Percentiles rank a stretch among this genome's conserved stretches.
Evolutionary conservation across 179 eudicot genomes (phyloP).

Genomic region (Camellia oleifera): DNA sequence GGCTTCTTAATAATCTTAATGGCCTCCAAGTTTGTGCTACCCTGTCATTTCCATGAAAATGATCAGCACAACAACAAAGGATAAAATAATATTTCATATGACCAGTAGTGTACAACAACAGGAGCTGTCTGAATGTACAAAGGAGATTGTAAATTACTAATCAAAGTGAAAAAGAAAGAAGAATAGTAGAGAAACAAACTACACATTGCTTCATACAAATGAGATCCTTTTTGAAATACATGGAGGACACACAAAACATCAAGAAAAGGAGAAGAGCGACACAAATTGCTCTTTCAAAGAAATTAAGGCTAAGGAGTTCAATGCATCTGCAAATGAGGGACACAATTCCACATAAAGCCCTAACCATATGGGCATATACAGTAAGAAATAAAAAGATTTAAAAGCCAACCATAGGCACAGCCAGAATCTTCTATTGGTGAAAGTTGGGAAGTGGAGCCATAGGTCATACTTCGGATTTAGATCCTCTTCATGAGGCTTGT

Average conservation of each 20-base stretch:
- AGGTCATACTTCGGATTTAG: neutral
- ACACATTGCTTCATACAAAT: neutral
- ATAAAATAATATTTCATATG: neutral
- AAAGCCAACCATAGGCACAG: neutral
- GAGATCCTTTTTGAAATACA: neutral
- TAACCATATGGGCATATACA: neutral
- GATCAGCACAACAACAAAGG: no score
- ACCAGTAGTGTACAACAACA: no score
- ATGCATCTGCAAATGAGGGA: neutral
- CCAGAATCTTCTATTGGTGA: neutral
- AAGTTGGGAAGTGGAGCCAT: neutral
- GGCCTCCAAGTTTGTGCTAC: constrained; percentile 88
- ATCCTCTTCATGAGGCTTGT: neutral
- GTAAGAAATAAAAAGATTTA: neutral
- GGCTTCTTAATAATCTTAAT: constrained; percentile 92
- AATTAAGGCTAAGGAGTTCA: neutral
- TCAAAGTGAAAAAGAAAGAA: neutral
- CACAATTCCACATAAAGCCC: neutral
- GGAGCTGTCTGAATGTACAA: no score
- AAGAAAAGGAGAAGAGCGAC: neutral
- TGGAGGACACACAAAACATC: neutral
- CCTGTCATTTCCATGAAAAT: constrained; percentile 42
- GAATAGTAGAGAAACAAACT: neutral
- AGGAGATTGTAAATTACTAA: neutral
- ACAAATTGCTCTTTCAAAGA: neutral